Base-by-base conservation (phyloP, 768 basidiomycete genomes). In the Termitomyces sp. region DNA sequence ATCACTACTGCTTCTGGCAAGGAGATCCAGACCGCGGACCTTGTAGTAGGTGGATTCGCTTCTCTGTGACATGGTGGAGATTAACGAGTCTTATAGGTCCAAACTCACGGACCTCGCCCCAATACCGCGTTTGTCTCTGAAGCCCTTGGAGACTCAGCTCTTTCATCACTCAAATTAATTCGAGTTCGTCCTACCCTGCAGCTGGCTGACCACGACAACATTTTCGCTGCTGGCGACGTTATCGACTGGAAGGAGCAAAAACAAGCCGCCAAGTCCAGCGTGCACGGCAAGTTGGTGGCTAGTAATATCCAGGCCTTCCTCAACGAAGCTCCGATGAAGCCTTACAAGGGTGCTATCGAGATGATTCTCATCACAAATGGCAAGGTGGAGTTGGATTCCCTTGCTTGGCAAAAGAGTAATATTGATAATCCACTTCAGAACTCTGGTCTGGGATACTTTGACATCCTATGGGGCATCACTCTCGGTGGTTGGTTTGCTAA, bases 191-290 rank as follows among this genome's bases (percentile, higher is more conserved):
- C 83, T 1, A 86, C 85, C 0, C 72, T 90, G 26, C 86, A 87
- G 62, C 67, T 90, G 2, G 65, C 63, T 2, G 71, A 70, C 0
- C 68, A 85, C 64, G 70, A 80, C 1, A 75, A 77, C 58, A 80
- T 90, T 14, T 88, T 86, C 58, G 88, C 87, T 0, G 76, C 72
- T 5, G 88, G 88, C 1, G 88, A 90, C 64, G 76, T 84, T 53
- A 79, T 86, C 57, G 82, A 86, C 38, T 85, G 80, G 76, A 59
- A 72, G 1, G 88, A 88, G 66, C 82, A 88, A 67, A 88, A 88
- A 63, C 85, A 77, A 51, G 67, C 71, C 0, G 67, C 65, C 14
- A 88, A 88, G 65, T 70, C 73, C 0, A 24, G 54, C 3, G 65
- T 62, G 5, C 88, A 90, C 56, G 76, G 72, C 0, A 59, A 56